phyloP scores from a whole-genome alignment of 202 grass and related monocot genomes.

The Brachypodium distachyon region DNA sequence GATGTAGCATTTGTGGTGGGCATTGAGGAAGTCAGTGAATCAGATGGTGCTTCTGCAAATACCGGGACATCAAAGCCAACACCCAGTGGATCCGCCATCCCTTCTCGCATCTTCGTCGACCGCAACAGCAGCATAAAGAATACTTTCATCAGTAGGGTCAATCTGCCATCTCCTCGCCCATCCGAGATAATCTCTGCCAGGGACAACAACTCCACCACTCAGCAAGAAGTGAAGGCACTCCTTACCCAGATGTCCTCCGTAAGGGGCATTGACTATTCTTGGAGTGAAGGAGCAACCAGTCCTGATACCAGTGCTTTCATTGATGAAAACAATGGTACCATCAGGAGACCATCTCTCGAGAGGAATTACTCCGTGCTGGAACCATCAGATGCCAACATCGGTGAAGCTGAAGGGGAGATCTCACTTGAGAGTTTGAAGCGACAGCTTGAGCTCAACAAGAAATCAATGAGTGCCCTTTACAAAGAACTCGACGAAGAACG shows the following conservation, averaged over 20 bases:
- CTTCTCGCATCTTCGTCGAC: slow-evolving; percentile 22
- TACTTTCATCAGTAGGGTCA: slow-evolving; percentile 28
- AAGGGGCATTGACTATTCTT: slow-evolving; percentile 40
- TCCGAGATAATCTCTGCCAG: slow-evolving; percentile 75
- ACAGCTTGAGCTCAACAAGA: slow-evolving; percentile 52
- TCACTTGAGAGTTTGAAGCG: slow-evolving; percentile 43
- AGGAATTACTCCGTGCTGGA: slow-evolving; percentile 58
- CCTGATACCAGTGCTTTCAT: slow-evolving; percentile 9
- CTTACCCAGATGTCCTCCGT: slow-evolving; percentile 69
- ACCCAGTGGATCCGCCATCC: slow-evolving; percentile 8
- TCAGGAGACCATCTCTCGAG: slow-evolving; percentile 42
- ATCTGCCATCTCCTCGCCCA: slow-evolving; percentile 64
- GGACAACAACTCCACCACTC: slow-evolving; percentile 61
- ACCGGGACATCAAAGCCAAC: slow-evolving; percentile 8
- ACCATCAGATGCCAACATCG: slow-evolving; percentile 33
- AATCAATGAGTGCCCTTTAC: slow-evolving; percentile 46
- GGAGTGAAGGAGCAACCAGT: slow-evolving; percentile 32
- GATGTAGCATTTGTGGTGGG: slow-evolving; percentile 30
- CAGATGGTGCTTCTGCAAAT: slow-evolving; percentile 22
- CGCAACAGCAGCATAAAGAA: slow-evolving; percentile 41
- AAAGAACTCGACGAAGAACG: slow-evolving; percentile 90
- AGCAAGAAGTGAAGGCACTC: slow-evolving; percentile 66
- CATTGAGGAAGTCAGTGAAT: slow-evolving; percentile 48
- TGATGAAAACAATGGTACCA: slow-evolving; percentile 32
- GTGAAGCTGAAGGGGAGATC: slow-evolving; percentile 44